These are phyloP conservation scores for Ophiostoma sp. DNA, from an alignment of 2,329 filamentous ascomycete species.

Conservation along the genomic window DNA sequence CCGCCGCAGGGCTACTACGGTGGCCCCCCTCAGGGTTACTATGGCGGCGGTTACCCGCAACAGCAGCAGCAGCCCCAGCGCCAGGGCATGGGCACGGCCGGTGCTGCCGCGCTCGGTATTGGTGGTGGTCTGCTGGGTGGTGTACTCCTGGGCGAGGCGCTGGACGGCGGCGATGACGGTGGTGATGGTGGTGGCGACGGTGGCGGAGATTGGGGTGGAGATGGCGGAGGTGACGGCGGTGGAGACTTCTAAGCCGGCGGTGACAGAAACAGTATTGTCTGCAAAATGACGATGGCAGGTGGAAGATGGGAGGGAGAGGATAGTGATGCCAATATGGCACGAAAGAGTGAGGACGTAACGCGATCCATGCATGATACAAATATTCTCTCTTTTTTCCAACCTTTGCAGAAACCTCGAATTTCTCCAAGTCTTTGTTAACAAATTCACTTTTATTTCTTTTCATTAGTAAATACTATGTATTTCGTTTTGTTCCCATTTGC, in stretches of 20 bases:
- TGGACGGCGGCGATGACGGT: constrained; percentile 62
- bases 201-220: constrained; percentile 38
- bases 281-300: not conserved
- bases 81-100: constrained; percentile 63
- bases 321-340: not conserved
- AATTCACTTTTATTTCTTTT: not conserved
- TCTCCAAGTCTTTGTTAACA: not conserved
- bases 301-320: not conserved
- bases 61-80: constrained; percentile 42
- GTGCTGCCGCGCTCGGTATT: constrained; percentile 73
- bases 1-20: constrained; percentile 36
- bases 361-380: not conserved
- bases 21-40: constrained; percentile 37
- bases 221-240: constrained; percentile 38
- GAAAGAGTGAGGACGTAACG: not conserved
- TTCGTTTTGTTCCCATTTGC: not conserved
- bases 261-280: not conserved
- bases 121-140: constrained; percentile 83
- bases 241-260: constrained; percentile 42
- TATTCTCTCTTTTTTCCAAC: not conserved
- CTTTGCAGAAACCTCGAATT: not conserved
- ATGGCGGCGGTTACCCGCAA: constrained; percentile 33
- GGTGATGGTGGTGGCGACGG: constrained; percentile 46
- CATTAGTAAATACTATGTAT: not conserved
- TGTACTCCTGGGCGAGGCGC: constrained; percentile 65